phyloP scores from a whole-genome alignment of 352 stramenopile genomes.

The Phytophthora aleatoria region DNA sequence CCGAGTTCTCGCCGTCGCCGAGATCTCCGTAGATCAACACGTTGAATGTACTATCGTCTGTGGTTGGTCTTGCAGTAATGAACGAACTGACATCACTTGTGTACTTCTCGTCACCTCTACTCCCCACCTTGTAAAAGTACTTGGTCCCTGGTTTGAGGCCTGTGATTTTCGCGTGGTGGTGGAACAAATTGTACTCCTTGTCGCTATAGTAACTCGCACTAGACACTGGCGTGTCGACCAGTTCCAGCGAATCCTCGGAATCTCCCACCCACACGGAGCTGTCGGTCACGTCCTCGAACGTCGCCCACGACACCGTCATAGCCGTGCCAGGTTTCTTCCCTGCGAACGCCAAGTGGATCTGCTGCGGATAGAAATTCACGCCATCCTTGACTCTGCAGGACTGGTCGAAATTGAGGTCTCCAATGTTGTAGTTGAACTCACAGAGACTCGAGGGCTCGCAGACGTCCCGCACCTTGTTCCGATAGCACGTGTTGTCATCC shows the following conservation, averaged over 20 bases:
- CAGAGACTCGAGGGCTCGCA: constrained; percentile 40
- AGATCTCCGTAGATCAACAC: neutral
- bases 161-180: neutral
- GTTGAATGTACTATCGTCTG: neutral
- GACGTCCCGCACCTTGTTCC: constrained; percentile 18
- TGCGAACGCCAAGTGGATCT: constrained; percentile 64
- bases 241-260: constrained; percentile 26
- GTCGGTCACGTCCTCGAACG: constrained; percentile 47
- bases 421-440: constrained; percentile 43
- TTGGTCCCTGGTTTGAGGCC: neutral
- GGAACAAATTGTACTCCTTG: neutral
- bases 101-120: neutral
- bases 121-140: neutral
- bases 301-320: constrained; percentile 72
- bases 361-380: constrained; percentile 56
- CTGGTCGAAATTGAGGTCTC: constrained; percentile 49
- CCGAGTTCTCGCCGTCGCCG: neutral
- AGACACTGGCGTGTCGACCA: constrained; percentile 27
- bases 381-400: constrained; percentile 48
- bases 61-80: neutral
- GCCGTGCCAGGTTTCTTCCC: constrained; percentile 43
- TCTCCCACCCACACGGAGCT: constrained; percentile 52
- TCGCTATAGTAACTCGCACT: constrained; percentile 49
- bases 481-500: constrained; percentile 42
- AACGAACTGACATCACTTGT: neutral